phyloP scores from a whole-genome alignment of 495 filamentous ascomycete genomes.

The Hyphodiscus hymeniophilus region DNA sequence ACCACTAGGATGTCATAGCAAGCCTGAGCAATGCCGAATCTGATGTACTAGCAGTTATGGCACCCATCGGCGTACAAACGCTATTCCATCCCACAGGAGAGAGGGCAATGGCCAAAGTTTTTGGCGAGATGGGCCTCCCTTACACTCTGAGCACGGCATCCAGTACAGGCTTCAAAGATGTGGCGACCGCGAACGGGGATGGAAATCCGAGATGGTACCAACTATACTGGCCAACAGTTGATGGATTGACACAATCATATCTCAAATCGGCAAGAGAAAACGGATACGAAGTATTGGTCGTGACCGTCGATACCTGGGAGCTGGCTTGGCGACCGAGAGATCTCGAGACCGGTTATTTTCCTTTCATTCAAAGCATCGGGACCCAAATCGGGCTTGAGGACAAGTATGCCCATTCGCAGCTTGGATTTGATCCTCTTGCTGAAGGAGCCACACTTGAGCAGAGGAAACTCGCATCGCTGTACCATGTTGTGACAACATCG shows the following conservation, averaged over 20 bases:
- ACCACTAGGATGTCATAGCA: background rate
- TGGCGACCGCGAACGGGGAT: conserved; percentile 20
- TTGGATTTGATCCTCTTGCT: conserved; percentile 16
- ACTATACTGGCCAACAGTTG: conserved; percentile 55
- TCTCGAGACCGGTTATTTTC: conserved; percentile 50
- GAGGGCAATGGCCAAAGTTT: conserved; percentile 27
- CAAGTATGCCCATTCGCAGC: conserved; percentile 50
- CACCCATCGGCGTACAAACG: conserved; percentile 48
- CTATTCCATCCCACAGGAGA: conserved; percentile 49
- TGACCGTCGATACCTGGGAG: conserved; percentile 30
- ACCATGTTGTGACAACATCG: conserved; percentile 36
- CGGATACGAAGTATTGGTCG: conserved; percentile 25
- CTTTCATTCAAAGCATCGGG: conserved; percentile 40
- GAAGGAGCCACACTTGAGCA: background rate
- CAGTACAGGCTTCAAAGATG: conserved; percentile 27
- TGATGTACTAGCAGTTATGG: conserved; percentile 37
- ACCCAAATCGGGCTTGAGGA: conserved; percentile 42
- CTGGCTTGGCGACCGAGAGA: conserved; percentile 54
- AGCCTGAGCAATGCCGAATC: conserved; percentile 11
- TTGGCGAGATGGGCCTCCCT: background rate
- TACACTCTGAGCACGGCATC: conserved; percentile 3
- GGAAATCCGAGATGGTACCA: conserved; percentile 48
- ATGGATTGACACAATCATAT: conserved; percentile 43
- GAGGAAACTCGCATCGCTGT: conserved; percentile 11
- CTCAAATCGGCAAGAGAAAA: conserved; percentile 18